phyloP scores from a whole-genome alignment of 441 rosid species.

The Jatropha multifida region DNA sequence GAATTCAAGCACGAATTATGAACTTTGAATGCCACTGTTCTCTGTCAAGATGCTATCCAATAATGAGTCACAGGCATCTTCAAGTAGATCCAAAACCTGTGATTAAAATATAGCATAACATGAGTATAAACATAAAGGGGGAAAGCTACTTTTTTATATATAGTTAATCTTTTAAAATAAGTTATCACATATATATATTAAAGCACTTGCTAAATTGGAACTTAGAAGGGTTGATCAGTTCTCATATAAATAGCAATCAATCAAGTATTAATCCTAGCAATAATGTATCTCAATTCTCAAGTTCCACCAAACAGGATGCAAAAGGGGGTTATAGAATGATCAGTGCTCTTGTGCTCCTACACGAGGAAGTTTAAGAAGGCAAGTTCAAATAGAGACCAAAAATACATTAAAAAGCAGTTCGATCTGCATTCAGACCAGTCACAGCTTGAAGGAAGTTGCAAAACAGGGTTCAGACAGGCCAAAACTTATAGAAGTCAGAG shows the following conservation, averaged over 20 bases:
- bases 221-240: neutral
- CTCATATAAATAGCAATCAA: neutral
- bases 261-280: neutral
- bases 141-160: too few species aligned
- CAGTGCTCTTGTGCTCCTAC: neutral
- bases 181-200: neutral
- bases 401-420: neutral
- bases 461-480: neutral
- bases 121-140: neutral
- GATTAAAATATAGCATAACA: conserved; percentile 1
- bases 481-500: neutral
- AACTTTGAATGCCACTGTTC: conserved; percentile 23
- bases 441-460: neutral
- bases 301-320: neutral
- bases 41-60: conserved; percentile 62
- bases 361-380: neutral
- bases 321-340: neutral
- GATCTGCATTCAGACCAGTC: neutral
- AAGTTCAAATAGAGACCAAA: neutral
- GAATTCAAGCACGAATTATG: conserved; percentile 18
- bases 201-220: neutral
- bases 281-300: neutral
- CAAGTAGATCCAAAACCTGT: conserved; percentile 86
- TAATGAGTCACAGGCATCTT: conserved; percentile 91
- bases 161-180: neutral